Conservation (phyloP, 352 stramenopile genomes). For the Phytophthora fragariae region DNA sequence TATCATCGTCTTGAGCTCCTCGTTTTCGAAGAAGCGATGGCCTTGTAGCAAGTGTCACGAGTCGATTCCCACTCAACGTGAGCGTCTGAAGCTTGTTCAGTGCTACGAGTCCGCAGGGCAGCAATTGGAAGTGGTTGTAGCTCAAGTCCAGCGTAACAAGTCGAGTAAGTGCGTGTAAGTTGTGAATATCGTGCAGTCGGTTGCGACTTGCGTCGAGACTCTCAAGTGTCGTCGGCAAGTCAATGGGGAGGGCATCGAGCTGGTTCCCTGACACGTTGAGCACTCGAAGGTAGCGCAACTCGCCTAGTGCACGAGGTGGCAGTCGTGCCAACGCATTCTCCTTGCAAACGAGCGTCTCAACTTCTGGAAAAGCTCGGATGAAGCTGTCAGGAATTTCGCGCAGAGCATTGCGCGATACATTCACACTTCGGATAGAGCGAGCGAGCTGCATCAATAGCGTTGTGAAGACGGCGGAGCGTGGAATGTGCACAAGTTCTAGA, state of each 20-base stretch:
- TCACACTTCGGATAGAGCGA: constrained; percentile 62
- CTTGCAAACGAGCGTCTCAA: constrained; percentile 62
- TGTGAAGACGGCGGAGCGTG: constrained; percentile 54
- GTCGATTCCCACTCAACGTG: constrained; percentile 55
- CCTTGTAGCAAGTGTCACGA: constrained; percentile 70
- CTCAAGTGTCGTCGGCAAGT: constrained; percentile 49
- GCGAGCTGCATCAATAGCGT: constrained; percentile 75
- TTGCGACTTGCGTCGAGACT: constrained; percentile 57
- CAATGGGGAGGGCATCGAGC: constrained; percentile 49
- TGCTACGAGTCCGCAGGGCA: constrained; percentile 57
- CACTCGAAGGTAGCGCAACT: constrained; percentile 45
- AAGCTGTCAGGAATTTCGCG: constrained; percentile 65
- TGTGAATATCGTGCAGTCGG: constrained; percentile 53
- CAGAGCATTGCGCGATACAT: constrained; percentile 75
- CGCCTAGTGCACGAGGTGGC: constrained; percentile 36
- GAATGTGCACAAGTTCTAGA: constrained; percentile 69
- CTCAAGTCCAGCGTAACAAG: constrained; percentile 66
- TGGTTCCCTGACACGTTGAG: constrained; percentile 72
- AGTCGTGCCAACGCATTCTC: constrained; percentile 67
- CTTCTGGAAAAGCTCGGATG: constrained; percentile 58
- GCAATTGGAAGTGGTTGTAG: constrained; percentile 68
- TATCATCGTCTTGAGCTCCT: constrained; percentile 12
- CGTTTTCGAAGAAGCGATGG: constrained; percentile 34
- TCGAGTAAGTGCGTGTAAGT: constrained; percentile 54
- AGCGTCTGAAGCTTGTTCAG: constrained; percentile 58